A percentile compares a stretch with the other conserved stretches of the same genome.
Conservation (phyloP, 192 early-diverging fungal genomes). For the Lobosporangium transversale region DNA sequence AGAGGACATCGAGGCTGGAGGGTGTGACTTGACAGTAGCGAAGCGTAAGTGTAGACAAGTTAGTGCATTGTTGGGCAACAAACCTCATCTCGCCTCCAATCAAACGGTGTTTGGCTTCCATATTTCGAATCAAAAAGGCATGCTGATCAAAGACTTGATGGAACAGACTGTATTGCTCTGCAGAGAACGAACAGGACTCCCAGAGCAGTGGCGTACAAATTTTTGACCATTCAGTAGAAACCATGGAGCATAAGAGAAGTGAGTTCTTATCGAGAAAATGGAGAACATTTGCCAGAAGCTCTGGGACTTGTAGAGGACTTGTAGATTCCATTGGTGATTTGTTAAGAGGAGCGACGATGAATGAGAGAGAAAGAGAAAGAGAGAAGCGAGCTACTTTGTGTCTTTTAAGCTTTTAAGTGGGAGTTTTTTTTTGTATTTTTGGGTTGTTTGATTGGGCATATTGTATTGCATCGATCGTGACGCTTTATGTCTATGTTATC, state of each 20-base stretch:
- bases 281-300: slow-evolving; percentile 18
- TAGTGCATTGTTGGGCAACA: slow-evolving; percentile 39
- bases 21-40: slow-evolving; percentile 18
- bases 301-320: slow-evolving; percentile 31
- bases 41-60: slow-evolving; percentile 12
- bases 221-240: slow-evolving; percentile 11
- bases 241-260: slow-evolving; percentile 10
- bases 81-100: slow-evolving; percentile 42
- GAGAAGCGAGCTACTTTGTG: no score
- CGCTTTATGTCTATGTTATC: slow-evolving; percentile 8
- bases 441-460: slow-evolving; percentile 21
- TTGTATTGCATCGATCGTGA: slow-evolving; percentile 1
- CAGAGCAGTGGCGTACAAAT: slow-evolving; percentile 30
- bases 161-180: slow-evolving; percentile 28
- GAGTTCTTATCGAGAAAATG: slow-evolving; percentile 17
- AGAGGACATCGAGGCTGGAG: slow-evolving; percentile 34
- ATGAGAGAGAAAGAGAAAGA: background rate
- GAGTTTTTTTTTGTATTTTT: no score
- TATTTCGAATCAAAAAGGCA: slow-evolving; percentile 17
- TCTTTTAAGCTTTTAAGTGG: no score
- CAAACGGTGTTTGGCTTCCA: slow-evolving; percentile 31
- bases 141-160: slow-evolving; percentile 28
- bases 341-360: no score
- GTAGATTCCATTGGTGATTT: no score
- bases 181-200: slow-evolving; percentile 32